Evolutionary conservation across 306 rosid species (phyloP), one percentile per base, ranked within the genome.

Genomic region (Arachis hypogaea): DNA sequence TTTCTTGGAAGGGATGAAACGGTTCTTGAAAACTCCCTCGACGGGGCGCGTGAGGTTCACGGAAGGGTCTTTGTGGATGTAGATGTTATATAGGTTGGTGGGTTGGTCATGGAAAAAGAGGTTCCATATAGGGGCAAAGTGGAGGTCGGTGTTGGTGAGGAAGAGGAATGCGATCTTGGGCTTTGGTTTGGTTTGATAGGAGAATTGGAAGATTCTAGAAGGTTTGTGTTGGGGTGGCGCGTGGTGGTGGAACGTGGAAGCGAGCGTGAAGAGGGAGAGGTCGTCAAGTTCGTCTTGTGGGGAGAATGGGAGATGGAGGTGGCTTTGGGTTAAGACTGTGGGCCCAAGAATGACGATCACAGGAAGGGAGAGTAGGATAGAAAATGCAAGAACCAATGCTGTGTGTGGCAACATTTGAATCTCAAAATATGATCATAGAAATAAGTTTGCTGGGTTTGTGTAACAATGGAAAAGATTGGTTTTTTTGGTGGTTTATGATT

Each of bases 101-200:
- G 83, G 73, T n/a, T 67, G 46, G 12, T 69, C 33, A 7, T 63
- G 66, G 78, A 94, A 94, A 83, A 91, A 93, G 16, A 29, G 80
- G 4, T 72, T 77, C 97, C 98, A 93, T 3, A 93, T 80, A 3
- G 96, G 93, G 38, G 89, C 63, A 18, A 93, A 91, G 57, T 86
- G 88, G 74, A 94, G 93, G 83, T 91, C 92, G 14, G 98, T 66
- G 71, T 94, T 94, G 9, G 98, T 94, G 60, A 94, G 91, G 80
- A 91, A 94, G 57, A 94, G 96, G 76, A 94, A 94, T 3, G 98
- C 98, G 77, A 94, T 84, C 81, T 91, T 94, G 76, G 80, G 88
- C 60, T 74, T 81, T 1, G 93, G 89, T 44, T 79, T 81, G 29
- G 56, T 50, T 7, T 78, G 80, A 66, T 87, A 79, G 1, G 97